Evolutionary conservation across 306 rosid species (phyloP).

Genomic region (Hippophae tibetana): DNA sequence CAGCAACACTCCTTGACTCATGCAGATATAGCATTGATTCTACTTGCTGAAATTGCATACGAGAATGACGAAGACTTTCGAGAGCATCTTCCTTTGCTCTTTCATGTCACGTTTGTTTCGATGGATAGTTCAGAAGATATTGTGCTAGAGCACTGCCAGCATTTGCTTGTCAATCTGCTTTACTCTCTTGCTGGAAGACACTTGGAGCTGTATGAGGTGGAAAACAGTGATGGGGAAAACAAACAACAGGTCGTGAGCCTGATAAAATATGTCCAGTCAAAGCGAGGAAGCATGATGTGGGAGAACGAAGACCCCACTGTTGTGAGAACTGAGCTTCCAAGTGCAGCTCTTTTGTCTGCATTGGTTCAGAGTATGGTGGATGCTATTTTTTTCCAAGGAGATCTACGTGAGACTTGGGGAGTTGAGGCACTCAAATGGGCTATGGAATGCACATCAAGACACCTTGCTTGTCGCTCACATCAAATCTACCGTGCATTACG

Average conservation of each 20-base stretch:
- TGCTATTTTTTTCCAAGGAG: slow-evolving; percentile 99
- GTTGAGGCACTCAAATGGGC: slow-evolving; percentile 98
- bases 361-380: slow-evolving; percentile 99
- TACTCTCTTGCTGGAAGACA: slow-evolving; percentile 98
- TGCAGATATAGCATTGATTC: slow-evolving; percentile 96
- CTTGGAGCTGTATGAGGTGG: slow-evolving; percentile 96
- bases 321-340: slow-evolving; percentile 91
- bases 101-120: slow-evolving; percentile 94
- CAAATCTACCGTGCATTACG: slow-evolving; percentile 95
- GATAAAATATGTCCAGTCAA: slow-evolving; percentile 96
- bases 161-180: slow-evolving; percentile 89
- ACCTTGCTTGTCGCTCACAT: slow-evolving; percentile 97
- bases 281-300: slow-evolving; percentile 99
- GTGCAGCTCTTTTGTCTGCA: slow-evolving; percentile 98
- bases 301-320: slow-evolving; percentile 97
- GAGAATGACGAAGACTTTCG: slow-evolving; percentile 99
- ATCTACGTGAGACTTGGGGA: slow-evolving; percentile 98
- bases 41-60: slow-evolving; percentile 95
- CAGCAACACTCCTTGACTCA: slow-evolving; percentile 95
- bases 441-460: slow-evolving; percentile 99
- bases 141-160: slow-evolving; percentile 97
- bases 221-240: slow-evolving; percentile 93
- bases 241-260: slow-evolving; percentile 98
- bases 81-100: slow-evolving; percentile 91
- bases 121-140: slow-evolving; percentile 99